Percentiles rank a stretch among this genome's conserved stretches.
phyloP scores from a whole-genome alignment of 805 yeast species.

The Starmerella stigmatis region DNA sequence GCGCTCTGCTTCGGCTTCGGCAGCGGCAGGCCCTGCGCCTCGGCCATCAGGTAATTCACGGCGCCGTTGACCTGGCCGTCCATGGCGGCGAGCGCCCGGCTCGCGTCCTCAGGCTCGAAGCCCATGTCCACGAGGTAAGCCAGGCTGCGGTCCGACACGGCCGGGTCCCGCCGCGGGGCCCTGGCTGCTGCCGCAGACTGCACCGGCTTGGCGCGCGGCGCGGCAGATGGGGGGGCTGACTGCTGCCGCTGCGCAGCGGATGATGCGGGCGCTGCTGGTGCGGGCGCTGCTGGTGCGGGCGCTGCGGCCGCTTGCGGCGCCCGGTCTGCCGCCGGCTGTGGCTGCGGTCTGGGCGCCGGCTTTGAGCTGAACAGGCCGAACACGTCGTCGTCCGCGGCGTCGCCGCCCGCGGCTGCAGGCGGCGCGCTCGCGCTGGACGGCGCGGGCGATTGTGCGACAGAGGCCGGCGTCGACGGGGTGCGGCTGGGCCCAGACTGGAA shows the following conservation, averaged over 20 bases:
- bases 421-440: slow-evolving; percentile 2
- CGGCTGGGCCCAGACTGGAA: background rate
- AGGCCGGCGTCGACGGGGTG: background rate
- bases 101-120: slow-evolving; percentile 51
- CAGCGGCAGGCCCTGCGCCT: slow-evolving; percentile 39
- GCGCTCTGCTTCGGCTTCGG: slow-evolving; percentile 22
- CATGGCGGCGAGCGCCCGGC: slow-evolving; percentile 43
- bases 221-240: no score
- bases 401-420: background rate
- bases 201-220: no score
- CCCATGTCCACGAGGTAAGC: slow-evolving; percentile 77
- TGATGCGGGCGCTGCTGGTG: no score
- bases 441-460: background rate
- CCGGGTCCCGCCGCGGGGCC: background rate
- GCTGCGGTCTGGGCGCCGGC: slow-evolving; percentile 16
- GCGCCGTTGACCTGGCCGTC: slow-evolving; percentile 57
- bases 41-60: slow-evolving; percentile 53
- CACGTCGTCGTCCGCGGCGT: slow-evolving; percentile 16
- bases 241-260: no score
- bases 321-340: background rate
- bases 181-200: no score
- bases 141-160: slow-evolving; percentile 31
- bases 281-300: no score
- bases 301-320: background rate
- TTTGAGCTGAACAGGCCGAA: slow-evolving; percentile 19